Base-by-base conservation (phyloP, 306 rosid species). In the Phaseolus lunatus region DNA sequence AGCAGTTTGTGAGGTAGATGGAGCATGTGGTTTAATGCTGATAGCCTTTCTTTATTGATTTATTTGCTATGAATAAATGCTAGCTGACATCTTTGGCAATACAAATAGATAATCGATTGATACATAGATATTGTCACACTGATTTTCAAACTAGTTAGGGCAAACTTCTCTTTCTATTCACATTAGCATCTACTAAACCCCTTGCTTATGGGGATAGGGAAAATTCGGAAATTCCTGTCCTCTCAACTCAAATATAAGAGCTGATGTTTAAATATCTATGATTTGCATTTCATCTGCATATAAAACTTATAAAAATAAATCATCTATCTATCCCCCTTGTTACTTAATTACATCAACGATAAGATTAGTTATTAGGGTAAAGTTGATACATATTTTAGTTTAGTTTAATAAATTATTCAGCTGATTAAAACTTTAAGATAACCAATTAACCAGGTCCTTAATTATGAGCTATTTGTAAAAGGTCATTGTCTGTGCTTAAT, bases 121-220 rank as follows among this genome's bases (percentile, higher is more conserved):
- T 45, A 45, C 24, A 68, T 68, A 12, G 41, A 39, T 29, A 56
- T 10, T 45, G 56, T 80, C 80, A 37, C 58, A 58, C 22, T 33
- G 6, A 35, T 77, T 54, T 39, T n/a, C 41, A 53, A 43, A 77
- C 43, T 65, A 27, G 66, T 72, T 66, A 77, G 49, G 63, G 12
- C 15, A 27, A 76, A 62, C 56, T 69, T 61, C 53, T 50, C 77
- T 82, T 70, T 23, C 23, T 44, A 66, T 78, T 67, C 72, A 75
- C 67, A 67, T 49, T 24, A 27, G 61, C 59, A 63, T 63, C 50
- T 57, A 5, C 19, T 56, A 45, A 13, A 58, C 13, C 52, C 70
- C 27, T 56, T 53, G 39, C 56, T 37, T 53, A 26, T 26, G 7
- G 49, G 37, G 45, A 64, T 37, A 18, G 5, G 8, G 7, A 47